Percentiles rank a stretch among this genome's conserved stretches.
These are phyloP conservation scores for Botrytis paeoniae DNA, from an alignment of 2,329 filamentous ascomycete species.

Conservation along the genomic window DNA sequence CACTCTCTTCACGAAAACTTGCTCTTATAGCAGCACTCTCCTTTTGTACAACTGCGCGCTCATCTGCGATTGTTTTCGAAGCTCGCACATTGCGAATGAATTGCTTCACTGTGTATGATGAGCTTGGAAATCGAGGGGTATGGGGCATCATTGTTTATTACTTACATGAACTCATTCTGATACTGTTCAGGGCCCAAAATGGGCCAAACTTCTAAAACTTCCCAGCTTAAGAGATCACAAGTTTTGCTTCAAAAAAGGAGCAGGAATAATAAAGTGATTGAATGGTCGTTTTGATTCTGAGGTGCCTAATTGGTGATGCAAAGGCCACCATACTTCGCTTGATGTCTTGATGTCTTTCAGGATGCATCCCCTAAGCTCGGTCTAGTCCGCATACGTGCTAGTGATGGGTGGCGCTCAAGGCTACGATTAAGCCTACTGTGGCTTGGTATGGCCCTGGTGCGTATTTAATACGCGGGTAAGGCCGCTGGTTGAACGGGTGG, in stretches of 20 bases:
- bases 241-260: conserved; percentile 3
- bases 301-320: conserved; percentile 17
- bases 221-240: conserved; percentile 22
- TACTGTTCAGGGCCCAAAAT: conserved; percentile 33
- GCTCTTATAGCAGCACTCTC: conserved; percentile 97
- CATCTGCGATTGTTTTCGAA: conserved; percentile 97
- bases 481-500: background rate
- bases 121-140: conserved; percentile 26
- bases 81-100: conserved; percentile 99
- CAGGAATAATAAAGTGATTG: background rate
- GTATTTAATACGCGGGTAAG: background rate
- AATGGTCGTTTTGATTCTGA: conserved; percentile 4
- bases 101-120: conserved; percentile 74
- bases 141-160: conserved; percentile 20
- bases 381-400: background rate
- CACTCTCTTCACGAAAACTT: conserved; percentile 95
- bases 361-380: background rate
- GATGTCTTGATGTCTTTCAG: conserved; percentile 7
- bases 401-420: background rate
- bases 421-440: background rate
- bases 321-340: conserved; percentile 22
- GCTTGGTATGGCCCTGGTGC: background rate
- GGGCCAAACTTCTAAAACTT: conserved; percentile 32
- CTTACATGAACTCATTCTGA: conserved; percentile 40
- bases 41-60: conserved; percentile 97